Percentiles rank a stretch among this genome's conserved stretches.
These are phyloP conservation scores for Beauveria sp. DNA, from an alignment of 2,329 filamentous ascomycete species.

Conservation along the genomic window DNA sequence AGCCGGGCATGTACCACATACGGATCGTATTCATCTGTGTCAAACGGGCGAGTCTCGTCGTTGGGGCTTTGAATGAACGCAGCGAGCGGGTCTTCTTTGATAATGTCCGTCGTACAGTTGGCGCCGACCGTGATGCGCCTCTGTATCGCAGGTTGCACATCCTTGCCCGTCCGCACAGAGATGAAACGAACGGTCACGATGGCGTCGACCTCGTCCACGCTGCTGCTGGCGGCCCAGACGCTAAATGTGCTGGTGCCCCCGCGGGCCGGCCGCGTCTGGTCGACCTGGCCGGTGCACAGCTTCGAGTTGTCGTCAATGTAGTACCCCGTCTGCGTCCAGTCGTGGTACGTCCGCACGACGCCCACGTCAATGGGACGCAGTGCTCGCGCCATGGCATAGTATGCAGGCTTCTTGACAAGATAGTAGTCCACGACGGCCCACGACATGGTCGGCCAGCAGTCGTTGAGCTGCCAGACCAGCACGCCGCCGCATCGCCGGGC, in stretches of 20 bases:
- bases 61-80: slow-evolving; percentile 8
- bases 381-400: slow-evolving; percentile 44
- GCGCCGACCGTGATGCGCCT: slow-evolving; percentile 20
- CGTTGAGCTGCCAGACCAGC: slow-evolving; percentile 63
- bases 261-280: slow-evolving; percentile 29
- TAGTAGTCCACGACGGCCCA: slow-evolving; percentile 60
- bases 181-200: slow-evolving; percentile 30
- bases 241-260: slow-evolving; percentile 29
- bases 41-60: slow-evolving; percentile 18
- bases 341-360: slow-evolving; percentile 36
- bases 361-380: slow-evolving; percentile 53
- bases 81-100: slow-evolving; percentile 15
- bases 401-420: slow-evolving; percentile 56
- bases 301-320: slow-evolving; percentile 15
- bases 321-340: slow-evolving; percentile 30
- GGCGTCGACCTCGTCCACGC: slow-evolving; percentile 17
- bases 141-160: slow-evolving; percentile 22
- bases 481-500: slow-evolving; percentile 55
- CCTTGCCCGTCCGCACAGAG: slow-evolving; percentile 32
- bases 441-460: slow-evolving; percentile 60
- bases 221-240: slow-evolving; percentile 35
- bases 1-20: slow-evolving; percentile 42
- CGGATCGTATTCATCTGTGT: slow-evolving; percentile 31
- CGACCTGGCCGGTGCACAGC: slow-evolving; percentile 29
- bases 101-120: slow-evolving; percentile 33